Percentiles rank a stretch among this genome's conserved stretches.
Evolutionary conservation across 345 rosid genomes (phyloP).

Genomic region (Arabis alpina): DNA sequence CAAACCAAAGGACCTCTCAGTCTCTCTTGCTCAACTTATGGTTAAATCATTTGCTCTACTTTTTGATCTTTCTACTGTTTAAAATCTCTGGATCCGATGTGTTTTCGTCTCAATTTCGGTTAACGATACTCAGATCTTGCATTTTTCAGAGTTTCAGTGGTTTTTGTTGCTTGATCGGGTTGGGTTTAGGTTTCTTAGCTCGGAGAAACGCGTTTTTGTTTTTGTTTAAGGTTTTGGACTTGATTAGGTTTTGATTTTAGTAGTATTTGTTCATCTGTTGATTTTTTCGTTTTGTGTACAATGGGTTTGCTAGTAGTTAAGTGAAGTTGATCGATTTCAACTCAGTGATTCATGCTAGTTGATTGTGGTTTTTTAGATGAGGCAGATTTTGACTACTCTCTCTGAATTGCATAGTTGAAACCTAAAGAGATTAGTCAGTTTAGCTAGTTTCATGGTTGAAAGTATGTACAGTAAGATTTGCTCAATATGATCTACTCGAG

Average conservation of each 20-base stretch:
- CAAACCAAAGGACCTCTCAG: slow-evolving; percentile 31
- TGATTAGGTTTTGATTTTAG: not conserved
- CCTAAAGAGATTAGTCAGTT: too few relatives aligned
- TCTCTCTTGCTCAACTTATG: slow-evolving; percentile 9
- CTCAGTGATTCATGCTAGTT: not conserved
- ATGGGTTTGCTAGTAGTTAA: slow-evolving; percentile 6
- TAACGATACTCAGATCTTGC: slow-evolving; percentile 36
- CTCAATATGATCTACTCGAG: not conserved
- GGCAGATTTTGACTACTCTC: not conserved
- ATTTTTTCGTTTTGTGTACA: not conserved
- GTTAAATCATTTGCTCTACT: too few relatives aligned
- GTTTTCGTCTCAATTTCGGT: slow-evolving; percentile 23
- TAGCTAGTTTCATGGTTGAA: slow-evolving; percentile 27
- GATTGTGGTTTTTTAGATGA: slow-evolving; percentile 2
- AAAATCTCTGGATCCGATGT: slow-evolving; percentile 43
- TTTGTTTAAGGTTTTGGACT: slow-evolving; percentile 19
- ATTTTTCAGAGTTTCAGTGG: slow-evolving; percentile 4
- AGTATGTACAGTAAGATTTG: slow-evolving; percentile 1
- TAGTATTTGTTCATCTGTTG: slow-evolving; percentile 1
- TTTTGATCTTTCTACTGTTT: not conserved
- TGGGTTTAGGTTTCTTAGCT: slow-evolving; percentile 19
- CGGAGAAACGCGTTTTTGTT: not conserved
- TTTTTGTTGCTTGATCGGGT: slow-evolving; percentile 35
- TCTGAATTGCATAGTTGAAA: too few relatives aligned
- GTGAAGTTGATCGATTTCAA: slow-evolving; percentile 26